Percentiles rank a stretch among this genome's conserved stretches.
These are phyloP conservation scores for Calonectria fujianensis DNA, from an alignment of 2,329 filamentous ascomycete genomes.

Conservation along the genomic window DNA sequence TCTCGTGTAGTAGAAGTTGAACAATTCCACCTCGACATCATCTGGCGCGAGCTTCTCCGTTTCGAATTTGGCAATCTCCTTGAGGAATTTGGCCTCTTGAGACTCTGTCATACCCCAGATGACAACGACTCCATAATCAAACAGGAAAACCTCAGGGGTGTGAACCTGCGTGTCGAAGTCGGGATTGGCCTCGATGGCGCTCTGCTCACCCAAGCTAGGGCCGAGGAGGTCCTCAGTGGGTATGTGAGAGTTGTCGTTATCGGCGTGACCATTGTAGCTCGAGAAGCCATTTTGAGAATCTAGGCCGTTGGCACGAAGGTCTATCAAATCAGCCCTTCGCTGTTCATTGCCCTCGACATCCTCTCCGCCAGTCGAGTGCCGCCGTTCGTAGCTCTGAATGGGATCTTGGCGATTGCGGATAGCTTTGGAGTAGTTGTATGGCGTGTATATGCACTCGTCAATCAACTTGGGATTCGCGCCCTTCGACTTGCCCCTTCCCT, in stretches of 20 bases:
- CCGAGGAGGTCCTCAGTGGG: constrained; percentile 60
- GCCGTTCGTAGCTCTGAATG: constrained; percentile 74
- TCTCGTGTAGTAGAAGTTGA: constrained; percentile 99
- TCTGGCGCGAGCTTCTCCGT: constrained; percentile 90
- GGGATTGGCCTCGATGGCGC: constrained; percentile 68
- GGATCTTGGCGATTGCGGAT: constrained; percentile 58
- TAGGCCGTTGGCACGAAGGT: constrained; percentile 69
- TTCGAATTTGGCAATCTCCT: constrained; percentile 96
- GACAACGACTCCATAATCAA: constrained; percentile 97
- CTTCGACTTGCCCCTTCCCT: constrained; percentile 85
- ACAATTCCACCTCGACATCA: constrained; percentile 95
- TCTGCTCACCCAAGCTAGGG: constrained; percentile 59
- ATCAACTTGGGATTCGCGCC: constrained; percentile 93
- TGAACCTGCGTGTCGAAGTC: constrained; percentile 93
- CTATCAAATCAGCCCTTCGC: constrained; percentile 78
- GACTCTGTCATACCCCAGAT: constrained; percentile 98
- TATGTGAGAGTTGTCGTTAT: constrained; percentile 53
- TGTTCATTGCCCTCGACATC: constrained; percentile 61
- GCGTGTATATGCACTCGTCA: constrained; percentile 98
- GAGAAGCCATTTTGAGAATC: constrained; percentile 57
- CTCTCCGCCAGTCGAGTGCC: constrained; percentile 85
- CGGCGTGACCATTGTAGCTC: constrained; percentile 50
- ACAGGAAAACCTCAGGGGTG: constrained; percentile 95
- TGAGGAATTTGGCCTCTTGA: constrained; percentile 92
- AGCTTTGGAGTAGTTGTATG: constrained; percentile 84